Percentiles rank a stretch among this genome's conserved stretches.
These are phyloP conservation scores for Backusella liffmaniae DNA, from an alignment of 192 early-diverging fungal species.

Conservation along the genomic window DNA sequence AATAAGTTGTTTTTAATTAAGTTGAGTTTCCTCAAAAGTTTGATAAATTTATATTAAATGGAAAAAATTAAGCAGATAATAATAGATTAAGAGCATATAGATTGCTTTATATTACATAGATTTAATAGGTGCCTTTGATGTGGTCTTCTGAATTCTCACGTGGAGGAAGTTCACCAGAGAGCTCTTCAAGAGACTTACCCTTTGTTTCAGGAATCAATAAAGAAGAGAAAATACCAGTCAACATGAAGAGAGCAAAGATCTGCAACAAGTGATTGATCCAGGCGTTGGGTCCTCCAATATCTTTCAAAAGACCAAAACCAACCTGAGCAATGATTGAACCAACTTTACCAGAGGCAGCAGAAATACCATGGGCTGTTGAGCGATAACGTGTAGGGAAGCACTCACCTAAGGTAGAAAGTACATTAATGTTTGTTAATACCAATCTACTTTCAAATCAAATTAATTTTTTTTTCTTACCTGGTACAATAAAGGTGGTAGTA, in stretches of 20 bases:
- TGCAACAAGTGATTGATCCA: slow-evolving; percentile 62
- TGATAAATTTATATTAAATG: background rate
- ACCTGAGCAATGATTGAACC: slow-evolving; percentile 77
- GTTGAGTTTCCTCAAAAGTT: background rate
- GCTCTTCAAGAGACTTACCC: slow-evolving; percentile 75
- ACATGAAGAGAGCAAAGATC: slow-evolving; percentile 77
- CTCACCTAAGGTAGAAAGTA: slow-evolving; percentile 40
- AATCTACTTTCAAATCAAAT: no score
- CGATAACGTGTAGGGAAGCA: slow-evolving; percentile 82
- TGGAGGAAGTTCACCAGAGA: slow-evolving; percentile 43
- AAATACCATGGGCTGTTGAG: slow-evolving; percentile 79
- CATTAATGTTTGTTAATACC: no score
- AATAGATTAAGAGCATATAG: background rate
- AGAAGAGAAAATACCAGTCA: slow-evolving; percentile 65
- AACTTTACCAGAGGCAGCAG: slow-evolving; percentile 77
- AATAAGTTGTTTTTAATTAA: background rate
- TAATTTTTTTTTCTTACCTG: slow-evolving; percentile 36
- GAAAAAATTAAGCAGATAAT: background rate
- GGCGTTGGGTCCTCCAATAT: slow-evolving; percentile 61
- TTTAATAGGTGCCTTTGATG: slow-evolving; percentile 9
- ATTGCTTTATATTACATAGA: background rate
- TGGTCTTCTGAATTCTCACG: background rate
- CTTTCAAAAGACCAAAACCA: slow-evolving; percentile 69
- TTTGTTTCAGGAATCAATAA: slow-evolving; percentile 78
- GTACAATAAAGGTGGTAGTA: slow-evolving; percentile 84